Conservation (phyloP, 2,329 filamentous ascomycete genomes). For the Paracoccidioides brasiliensis region DNA sequence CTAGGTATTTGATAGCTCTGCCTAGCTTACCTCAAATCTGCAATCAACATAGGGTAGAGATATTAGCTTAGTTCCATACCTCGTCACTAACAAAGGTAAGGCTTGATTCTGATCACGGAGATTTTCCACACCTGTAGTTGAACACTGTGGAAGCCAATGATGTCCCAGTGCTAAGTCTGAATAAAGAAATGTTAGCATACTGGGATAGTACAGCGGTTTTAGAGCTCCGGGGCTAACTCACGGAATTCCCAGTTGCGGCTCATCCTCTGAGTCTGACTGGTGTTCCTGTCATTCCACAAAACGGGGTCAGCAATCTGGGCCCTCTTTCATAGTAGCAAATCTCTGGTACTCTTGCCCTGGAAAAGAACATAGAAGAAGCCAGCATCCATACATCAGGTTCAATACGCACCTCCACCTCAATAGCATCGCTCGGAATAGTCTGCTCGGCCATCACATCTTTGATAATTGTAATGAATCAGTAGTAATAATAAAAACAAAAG, state of each 20-base stretch:
- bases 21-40: conserved; percentile 5
- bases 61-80: neutral
- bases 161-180: conserved; percentile 3
- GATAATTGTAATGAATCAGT: neutral
- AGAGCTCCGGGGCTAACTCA: neutral
- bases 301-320: neutral
- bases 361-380: neutral
- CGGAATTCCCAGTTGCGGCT: neutral
- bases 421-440: neutral
- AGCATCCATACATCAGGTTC: neutral
- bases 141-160: conserved; percentile 8
- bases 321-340: neutral
- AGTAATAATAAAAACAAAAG: no score
- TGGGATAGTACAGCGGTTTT: neutral
- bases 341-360: neutral
- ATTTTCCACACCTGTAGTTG: conserved; percentile 7
- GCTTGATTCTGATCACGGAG: neutral
- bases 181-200: neutral
- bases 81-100: neutral
- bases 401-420: neutral
- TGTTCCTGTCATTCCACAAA: neutral
- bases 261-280: neutral
- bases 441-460: neutral
- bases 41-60: neutral
- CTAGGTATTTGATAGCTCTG: neutral